Evolutionary conservation across 2,329 filamentous ascomycete genomes (phyloP), one percentile per base, ranked within the genome.

Genomic region (Hypocrella siamensis): DNA sequence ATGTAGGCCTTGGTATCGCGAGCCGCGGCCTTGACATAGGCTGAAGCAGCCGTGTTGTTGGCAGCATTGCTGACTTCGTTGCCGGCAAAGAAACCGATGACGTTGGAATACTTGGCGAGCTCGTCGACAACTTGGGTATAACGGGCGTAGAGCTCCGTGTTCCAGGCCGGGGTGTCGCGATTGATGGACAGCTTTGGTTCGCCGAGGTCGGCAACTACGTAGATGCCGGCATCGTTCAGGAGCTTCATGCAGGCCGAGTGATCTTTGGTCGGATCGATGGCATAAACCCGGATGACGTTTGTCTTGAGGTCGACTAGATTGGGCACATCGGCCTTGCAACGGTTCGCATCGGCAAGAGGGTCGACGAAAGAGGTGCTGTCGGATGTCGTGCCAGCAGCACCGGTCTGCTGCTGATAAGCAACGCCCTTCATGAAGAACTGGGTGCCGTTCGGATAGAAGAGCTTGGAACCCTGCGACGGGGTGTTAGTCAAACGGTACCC

Each of bases 1-100:
- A 98, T 93, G 65, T 96, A 90, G 38, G 73, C 65, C 75, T 98
- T 98, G 62, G 75, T 85, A 57, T 98, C 90, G 51, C 90, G 86
- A 41, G 94, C 85, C 40, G 90, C 86, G 38, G 88, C 90, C 73
- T 96, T 98, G 61, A 98, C 90, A 56, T 80, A 98, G 43, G 88
- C 85, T 38, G 83, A 90, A 31, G 88, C 83, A 38, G 71, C 62
- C 31, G 88, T 96, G 71, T 93, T 94, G 68, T 77, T 86, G 44
- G 67, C 65, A 47, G 76, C 70, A 66, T 94, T 93, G 46, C 85
- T 79, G 40, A 98, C 90, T 63, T 98, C 90, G 61, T 98, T 98
- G 54, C 90, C 90, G 44, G 88, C 88, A 56, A 98, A 96, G 78
- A 96, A 98, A 47, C 90, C 90, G 41, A 98, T 75, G 32, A 83